Evolutionary conservation across 2,329 filamentous ascomycete species (phyloP).

Genomic region (Emydomyces testavorans): DNA sequence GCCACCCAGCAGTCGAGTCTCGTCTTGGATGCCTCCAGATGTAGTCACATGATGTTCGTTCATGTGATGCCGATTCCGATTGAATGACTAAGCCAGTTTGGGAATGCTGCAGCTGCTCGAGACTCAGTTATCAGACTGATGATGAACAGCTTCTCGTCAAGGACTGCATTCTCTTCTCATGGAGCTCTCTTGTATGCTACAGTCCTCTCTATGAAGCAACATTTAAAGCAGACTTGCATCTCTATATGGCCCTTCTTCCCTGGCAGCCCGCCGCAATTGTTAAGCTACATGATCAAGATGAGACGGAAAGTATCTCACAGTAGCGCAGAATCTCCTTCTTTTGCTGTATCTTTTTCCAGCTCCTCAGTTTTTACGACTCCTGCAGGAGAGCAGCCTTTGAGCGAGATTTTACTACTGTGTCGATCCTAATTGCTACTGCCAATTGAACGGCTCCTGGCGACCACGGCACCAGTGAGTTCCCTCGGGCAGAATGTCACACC

Average conservation of each 20-base stretch:
- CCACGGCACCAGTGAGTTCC: neutral
- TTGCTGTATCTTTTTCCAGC: neutral
- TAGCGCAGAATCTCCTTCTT: neutral
- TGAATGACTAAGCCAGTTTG: no score
- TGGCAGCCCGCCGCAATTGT: neutral
- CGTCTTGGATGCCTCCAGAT: neutral
- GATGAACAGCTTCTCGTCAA: no score
- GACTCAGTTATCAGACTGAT: no score
- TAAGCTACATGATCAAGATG: slow-evolving; percentile 5
- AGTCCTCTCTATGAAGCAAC: neutral
- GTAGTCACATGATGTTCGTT: neutral
- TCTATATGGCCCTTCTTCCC: neutral
- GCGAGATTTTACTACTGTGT: neutral
- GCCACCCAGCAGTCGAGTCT: neutral
- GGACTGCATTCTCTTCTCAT: no score
- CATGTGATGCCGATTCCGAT: no score
- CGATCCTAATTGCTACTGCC: neutral
- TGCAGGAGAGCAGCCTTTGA: neutral
- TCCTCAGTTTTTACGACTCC: neutral
- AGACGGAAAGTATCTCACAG: neutral
- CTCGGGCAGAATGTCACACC: slow-evolving; percentile 11
- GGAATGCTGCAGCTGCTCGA: no score
- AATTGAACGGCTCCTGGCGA: neutral
- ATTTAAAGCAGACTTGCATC: neutral
- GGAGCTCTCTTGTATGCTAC: no score